A percentile compares a stretch with the other conserved stretches of the same genome.
phyloP scores from a whole-genome alignment of 352 stramenopile genomes.

The Phytophthora chlamydospora region DNA sequence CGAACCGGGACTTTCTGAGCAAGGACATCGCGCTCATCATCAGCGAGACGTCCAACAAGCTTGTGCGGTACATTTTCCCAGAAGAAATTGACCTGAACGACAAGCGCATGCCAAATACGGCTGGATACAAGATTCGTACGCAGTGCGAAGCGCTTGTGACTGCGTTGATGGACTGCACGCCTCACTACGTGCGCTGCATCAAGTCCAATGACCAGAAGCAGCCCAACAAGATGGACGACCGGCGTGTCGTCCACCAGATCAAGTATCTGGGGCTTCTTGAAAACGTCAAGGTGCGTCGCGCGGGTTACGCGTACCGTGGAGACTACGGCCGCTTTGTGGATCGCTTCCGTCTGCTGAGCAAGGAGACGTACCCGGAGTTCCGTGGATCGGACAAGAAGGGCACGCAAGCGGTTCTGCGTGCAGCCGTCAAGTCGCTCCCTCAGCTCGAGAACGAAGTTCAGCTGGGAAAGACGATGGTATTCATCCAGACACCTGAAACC shows the following conservation, averaged over 20 bases:
- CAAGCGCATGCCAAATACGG: conserved; percentile 81
- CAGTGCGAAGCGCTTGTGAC: conserved; percentile 90
- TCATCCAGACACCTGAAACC: conserved; percentile 90
- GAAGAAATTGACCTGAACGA: conserved; percentile 85
- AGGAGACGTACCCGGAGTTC: conserved; percentile 87
- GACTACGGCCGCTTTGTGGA: conserved; percentile 89
- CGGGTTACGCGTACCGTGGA: conserved; percentile 86
- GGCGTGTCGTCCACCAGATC: conserved; percentile 88
- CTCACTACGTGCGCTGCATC: conserved; percentile 92
- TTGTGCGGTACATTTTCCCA: conserved; percentile 87
- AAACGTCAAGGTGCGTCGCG: conserved; percentile 89
- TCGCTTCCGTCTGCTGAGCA: conserved; percentile 81
- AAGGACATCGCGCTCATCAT: conserved; percentile 87
- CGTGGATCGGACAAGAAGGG: conserved; percentile 84
- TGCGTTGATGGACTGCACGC: conserved; percentile 89
- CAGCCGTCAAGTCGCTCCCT: conserved; percentile 71
- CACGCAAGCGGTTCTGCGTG: conserved; percentile 78
- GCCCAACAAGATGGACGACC: conserved; percentile 84
- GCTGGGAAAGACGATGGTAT: conserved; percentile 91
- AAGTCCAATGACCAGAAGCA: conserved; percentile 93
- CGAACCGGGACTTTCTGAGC: conserved; percentile 84
- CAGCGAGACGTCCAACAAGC: conserved; percentile 83
- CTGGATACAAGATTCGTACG: conserved; percentile 83
- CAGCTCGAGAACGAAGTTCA: conserved; percentile 86
- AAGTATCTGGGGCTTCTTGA: conserved; percentile 89